These are phyloP conservation scores for Coniochaeta sp. DNA, from an alignment of 2,329 filamentous ascomycete species.

Conservation along the genomic window DNA sequence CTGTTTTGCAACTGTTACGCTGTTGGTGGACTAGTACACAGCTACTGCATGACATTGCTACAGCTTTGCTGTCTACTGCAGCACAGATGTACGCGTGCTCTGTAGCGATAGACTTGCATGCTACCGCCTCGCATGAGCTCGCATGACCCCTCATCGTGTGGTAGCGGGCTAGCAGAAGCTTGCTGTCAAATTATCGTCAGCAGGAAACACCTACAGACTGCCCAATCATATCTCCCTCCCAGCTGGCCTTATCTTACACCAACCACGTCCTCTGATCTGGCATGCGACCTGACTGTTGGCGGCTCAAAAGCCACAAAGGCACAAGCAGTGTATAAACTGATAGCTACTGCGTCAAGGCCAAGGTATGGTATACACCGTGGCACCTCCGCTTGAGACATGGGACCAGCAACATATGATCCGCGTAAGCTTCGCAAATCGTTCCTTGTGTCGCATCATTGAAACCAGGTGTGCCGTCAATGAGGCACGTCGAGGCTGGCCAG, in stretches of 20 bases:
- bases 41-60: background rate
- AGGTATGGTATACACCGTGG: too few species aligned
- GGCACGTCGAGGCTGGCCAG: background rate
- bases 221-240: slow-evolving; percentile 4
- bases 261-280: slow-evolving; percentile 19
- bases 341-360: too few species aligned
- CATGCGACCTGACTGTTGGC: background rate
- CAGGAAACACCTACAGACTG: slow-evolving; percentile 25
- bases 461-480: background rate
- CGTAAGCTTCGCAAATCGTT: background rate
- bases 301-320: too few species aligned
- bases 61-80: slow-evolving; percentile 7
- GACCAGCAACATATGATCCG: background rate
- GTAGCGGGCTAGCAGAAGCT: background rate
- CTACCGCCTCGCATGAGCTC: background rate
- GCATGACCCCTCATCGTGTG: background rate
- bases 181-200: slow-evolving; percentile 26
- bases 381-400: background rate
- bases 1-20: background rate
- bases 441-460: background rate
- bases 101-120: background rate
- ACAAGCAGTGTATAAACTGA: too few species aligned
- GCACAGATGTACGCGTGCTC: background rate
- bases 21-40: background rate
- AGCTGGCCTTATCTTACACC: slow-evolving; percentile 32